phyloP scores from a whole-genome alignment of 164 flowering plant species.

The Piper longum region DNA sequence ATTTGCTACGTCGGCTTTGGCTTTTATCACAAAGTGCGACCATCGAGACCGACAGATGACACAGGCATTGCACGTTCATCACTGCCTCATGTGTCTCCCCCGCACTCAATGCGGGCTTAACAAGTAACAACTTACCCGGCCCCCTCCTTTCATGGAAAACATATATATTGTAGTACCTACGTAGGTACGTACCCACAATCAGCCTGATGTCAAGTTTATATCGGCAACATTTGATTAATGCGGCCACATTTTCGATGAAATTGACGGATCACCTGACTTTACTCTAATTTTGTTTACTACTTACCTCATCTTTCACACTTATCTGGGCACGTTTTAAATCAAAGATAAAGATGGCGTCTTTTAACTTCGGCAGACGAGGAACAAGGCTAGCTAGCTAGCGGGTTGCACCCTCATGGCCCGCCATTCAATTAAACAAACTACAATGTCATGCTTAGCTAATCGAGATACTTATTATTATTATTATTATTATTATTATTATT shows the following conservation, averaged over 20 bases:
- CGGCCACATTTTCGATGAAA: neutral
- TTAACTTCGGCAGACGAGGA: too few species aligned
- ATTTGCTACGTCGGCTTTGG: neutral
- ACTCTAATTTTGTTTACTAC: too few species aligned
- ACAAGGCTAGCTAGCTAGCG: too few species aligned
- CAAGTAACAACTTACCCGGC: neutral
- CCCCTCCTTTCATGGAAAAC: neutral
- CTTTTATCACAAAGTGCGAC: neutral
- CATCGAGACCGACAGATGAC: constrained; percentile 8
- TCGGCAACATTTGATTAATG: neutral
- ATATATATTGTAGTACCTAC: too few species aligned
- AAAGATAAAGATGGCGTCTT: too few species aligned
- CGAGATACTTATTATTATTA: too few species aligned
- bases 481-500: too few species aligned
- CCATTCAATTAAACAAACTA: too few species aligned
- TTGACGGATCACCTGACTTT: neutral
- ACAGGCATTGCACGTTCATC: constrained; percentile 10
- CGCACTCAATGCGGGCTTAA: constrained; percentile 7
- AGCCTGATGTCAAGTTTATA: neutral
- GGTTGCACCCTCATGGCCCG: too few species aligned
- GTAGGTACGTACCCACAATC: neutral
- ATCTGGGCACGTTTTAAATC: too few species aligned
- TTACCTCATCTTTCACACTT: neutral
- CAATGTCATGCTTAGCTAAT: too few species aligned
- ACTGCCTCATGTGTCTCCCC: constrained; percentile 10